Evolutionary conservation across 2,329 filamentous ascomycete species (phyloP).

Genomic region (Podosphaera fusca): DNA sequence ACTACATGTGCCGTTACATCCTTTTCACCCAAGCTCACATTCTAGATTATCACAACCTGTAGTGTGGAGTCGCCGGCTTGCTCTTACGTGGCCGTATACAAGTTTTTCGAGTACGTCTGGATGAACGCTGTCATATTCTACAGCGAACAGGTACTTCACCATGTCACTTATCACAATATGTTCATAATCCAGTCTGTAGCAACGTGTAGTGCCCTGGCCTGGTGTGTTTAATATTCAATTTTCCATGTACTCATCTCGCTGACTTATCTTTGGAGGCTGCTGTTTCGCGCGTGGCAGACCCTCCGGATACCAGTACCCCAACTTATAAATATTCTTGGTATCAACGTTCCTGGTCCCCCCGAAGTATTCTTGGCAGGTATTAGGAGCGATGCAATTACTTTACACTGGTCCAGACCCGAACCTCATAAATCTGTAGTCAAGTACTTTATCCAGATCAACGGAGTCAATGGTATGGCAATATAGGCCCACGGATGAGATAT

Average conservation of each 20-base stretch:
- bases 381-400: slow-evolving; percentile 60
- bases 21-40: background rate
- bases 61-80: background rate
- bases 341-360: slow-evolving; percentile 79
- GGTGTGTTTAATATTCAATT: slow-evolving; percentile 6
- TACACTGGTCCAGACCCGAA: slow-evolving; percentile 69
- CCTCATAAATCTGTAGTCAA: slow-evolving; percentile 43
- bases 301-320: slow-evolving; percentile 78
- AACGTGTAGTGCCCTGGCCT: slow-evolving; percentile 15
- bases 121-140: slow-evolving; percentile 17
- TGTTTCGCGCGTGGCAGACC: slow-evolving; percentile 69
- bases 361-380: slow-evolving; percentile 81
- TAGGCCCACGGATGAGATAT: background rate
- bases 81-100: background rate
- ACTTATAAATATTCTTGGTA: slow-evolving; percentile 71
- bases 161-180: slow-evolving; percentile 16
- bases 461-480: slow-evolving; percentile 45
- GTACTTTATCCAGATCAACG: slow-evolving; percentile 84
- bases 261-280: slow-evolving; percentile 33
- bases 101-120: slow-evolving; percentile 2
- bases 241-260: slow-evolving; percentile 2
- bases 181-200: slow-evolving; percentile 15
- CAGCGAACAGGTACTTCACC: slow-evolving; percentile 14
- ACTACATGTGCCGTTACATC: background rate
- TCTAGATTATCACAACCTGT: background rate